Evolutionary conservation across 139 green algal genomes (phyloP).

Genomic region (Spirogloea muscicola): DNA sequence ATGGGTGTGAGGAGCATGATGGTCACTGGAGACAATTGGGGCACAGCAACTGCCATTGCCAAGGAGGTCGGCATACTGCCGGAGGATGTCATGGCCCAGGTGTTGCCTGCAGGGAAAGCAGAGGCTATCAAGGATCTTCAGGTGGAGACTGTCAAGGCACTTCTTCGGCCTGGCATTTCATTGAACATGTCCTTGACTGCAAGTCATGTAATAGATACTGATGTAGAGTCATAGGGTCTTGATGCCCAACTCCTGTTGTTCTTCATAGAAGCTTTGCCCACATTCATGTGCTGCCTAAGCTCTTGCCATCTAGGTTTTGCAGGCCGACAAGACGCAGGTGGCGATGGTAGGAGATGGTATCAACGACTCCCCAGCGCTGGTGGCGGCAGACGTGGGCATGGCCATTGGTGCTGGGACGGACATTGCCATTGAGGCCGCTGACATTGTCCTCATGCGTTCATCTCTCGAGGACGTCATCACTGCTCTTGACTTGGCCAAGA

Average conservation of each 20-base stretch:
- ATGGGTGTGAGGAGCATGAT: conserved; percentile 53
- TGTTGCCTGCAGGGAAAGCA: conserved; percentile 70
- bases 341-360: conserved; percentile 98
- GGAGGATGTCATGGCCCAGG: conserved; percentile 57
- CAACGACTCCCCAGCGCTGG: conserved; percentile 95
- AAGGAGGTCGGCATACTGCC: conserved; percentile 30
- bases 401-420: conserved; percentile 82
- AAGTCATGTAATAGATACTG: no score
- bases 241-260: neutral
- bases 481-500: conserved; percentile 78
- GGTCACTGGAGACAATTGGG: conserved; percentile 88
- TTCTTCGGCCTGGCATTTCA: no score
- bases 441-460: conserved; percentile 89
- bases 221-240: neutral
- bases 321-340: conserved; percentile 56
- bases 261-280: neutral
- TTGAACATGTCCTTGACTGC: no score
- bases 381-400: conserved; percentile 89
- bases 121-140: conserved; percentile 54
- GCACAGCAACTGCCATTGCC: conserved; percentile 70
- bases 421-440: conserved; percentile 73
- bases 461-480: conserved; percentile 83
- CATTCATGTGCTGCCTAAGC: neutral
- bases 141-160: no score
- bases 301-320: conserved; percentile 7